A percentile compares a stretch with the other conserved stretches of the same genome.
phyloP scores from a whole-genome alignment of 192 early-diverging fungal genomes.

The Entophlyctis luteolus region DNA sequence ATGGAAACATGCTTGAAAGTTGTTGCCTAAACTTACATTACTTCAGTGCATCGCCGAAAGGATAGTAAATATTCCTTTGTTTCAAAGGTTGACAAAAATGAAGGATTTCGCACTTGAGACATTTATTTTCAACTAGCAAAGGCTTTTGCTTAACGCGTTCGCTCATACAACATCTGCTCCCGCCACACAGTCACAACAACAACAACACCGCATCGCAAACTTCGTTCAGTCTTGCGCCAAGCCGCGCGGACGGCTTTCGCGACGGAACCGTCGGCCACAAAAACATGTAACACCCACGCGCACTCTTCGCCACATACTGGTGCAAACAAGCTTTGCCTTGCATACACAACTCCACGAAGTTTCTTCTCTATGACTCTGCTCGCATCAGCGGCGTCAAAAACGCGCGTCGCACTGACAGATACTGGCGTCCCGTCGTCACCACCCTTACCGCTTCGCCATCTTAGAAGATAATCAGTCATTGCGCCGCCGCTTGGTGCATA shows the following conservation, averaged over 20 bases:
- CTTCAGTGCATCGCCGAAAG: no score
- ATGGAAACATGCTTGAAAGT: no score
- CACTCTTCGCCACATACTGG: constrained; percentile 17
- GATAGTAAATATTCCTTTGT: no score
- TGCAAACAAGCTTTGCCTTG: constrained; percentile 13
- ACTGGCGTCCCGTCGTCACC: neutral
- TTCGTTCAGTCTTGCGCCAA: neutral
- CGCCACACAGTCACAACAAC: constrained; percentile 26
- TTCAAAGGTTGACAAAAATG: no score
- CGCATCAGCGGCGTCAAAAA: constrained; percentile 9
- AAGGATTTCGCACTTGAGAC: no score
- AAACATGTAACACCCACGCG: constrained; percentile 23
- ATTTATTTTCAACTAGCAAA: no score
- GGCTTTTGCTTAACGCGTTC: no score
- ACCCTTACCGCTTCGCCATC: no score
- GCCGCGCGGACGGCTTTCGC: constrained; percentile 17
- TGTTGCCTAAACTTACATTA: no score
- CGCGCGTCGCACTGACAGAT: constrained; percentile 29
- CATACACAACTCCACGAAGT: constrained; percentile 15
- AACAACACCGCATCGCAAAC: neutral
- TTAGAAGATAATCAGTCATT: constrained; percentile 30
- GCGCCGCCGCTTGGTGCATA: constrained; percentile 29
- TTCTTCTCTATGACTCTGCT: constrained; percentile 24
- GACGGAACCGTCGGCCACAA: constrained; percentile 18
- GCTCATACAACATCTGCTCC: constrained; percentile 1